These are phyloP conservation scores for Myrica gale DNA, from an alignment of 306 rosid genomes.

Conservation along the genomic window DNA sequence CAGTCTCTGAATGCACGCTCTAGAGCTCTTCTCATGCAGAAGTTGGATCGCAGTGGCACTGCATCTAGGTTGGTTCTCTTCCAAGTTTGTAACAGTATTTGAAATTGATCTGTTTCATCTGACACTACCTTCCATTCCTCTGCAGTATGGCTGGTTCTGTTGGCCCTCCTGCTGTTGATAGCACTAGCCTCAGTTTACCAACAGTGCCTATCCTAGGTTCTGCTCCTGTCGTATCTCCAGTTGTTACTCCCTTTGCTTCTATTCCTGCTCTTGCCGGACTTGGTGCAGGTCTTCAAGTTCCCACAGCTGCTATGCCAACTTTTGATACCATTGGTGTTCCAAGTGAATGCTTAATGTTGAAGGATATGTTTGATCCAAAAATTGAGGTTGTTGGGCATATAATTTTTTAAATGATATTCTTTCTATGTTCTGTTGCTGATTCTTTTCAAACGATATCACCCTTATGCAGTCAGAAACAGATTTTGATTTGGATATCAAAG, in stretches of 20 bases:
- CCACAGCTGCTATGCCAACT: conserved; percentile 39
- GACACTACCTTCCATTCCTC: conserved; percentile 20
- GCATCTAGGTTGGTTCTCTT: conserved; percentile 54
- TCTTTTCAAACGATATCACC: conserved; percentile 14
- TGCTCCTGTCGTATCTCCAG: conserved; percentile 35
- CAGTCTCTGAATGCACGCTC: conserved; percentile 88
- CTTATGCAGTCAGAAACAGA: conserved; percentile 69
- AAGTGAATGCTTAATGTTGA: conserved; percentile 80
- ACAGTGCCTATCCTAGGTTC: conserved; percentile 44
- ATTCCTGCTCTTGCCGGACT: conserved; percentile 53
- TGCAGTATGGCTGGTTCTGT: conserved; percentile 63
- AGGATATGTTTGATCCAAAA: conserved; percentile 90
- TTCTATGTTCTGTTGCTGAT: conserved; percentile 7
- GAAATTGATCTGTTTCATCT: conserved; percentile 25
- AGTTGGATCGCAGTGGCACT: conserved; percentile 87
- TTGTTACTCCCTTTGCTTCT: conserved; percentile 47
- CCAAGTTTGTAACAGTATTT: conserved; percentile 21
- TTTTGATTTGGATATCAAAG: conserved; percentile 85
- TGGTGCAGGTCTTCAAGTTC: conserved; percentile 60
- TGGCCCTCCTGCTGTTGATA: conserved; percentile 50
- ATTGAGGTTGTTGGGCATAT: conserved; percentile 58
- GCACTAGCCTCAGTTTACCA: conserved; percentile 47
- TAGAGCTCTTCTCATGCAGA: conserved; percentile 91
- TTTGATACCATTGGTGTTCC: conserved; percentile 76
- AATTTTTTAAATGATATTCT: not conserved